Conservation (phyloP, 1,284 basidiomycete species). For the Vanrija humicola region DNA sequence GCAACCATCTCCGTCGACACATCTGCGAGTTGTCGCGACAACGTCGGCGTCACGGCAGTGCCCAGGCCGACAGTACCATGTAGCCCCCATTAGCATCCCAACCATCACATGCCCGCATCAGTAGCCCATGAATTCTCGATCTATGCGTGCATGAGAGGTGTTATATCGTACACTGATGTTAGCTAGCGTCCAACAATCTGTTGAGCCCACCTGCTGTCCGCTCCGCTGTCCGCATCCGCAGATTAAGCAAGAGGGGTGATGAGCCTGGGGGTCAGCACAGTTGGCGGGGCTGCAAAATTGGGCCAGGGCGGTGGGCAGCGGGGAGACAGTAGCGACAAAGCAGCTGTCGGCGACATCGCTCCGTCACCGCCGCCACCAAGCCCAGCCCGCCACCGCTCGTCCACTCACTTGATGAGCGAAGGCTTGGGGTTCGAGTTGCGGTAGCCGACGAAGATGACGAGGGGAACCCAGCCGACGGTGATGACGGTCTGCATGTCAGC, state of each 20-base stretch:
- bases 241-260: conserved; percentile 80
- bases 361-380: not conserved
- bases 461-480: conserved; percentile 88
- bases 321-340: too few relatives aligned
- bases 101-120: too few relatives aligned
- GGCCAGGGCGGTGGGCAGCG: too few relatives aligned
- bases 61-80: too few relatives aligned
- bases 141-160: conserved; percentile 19
- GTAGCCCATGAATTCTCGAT: not conserved
- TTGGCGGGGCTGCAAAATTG: not conserved
- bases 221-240: not conserved
- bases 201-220: not conserved
- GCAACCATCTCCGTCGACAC: too few relatives aligned
- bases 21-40: too few relatives aligned
- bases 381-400: not conserved
- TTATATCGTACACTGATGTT: conserved; percentile 11
- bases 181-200: too few relatives aligned
- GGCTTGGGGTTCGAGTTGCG: conserved; percentile 82
- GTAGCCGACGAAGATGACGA: conserved; percentile 90
- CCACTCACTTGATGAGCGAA: conserved; percentile 82
- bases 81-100: too few relatives aligned
- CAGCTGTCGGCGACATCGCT: too few relatives aligned
- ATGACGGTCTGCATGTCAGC: conserved; percentile 63
- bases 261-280: conserved; percentile 56
- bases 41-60: too few relatives aligned